A percentile compares a stretch with the other conserved stretches of the same genome.
Evolutionary conservation across 139 green algal species (phyloP).

Genomic region (Coelastrella sp.): DNA sequence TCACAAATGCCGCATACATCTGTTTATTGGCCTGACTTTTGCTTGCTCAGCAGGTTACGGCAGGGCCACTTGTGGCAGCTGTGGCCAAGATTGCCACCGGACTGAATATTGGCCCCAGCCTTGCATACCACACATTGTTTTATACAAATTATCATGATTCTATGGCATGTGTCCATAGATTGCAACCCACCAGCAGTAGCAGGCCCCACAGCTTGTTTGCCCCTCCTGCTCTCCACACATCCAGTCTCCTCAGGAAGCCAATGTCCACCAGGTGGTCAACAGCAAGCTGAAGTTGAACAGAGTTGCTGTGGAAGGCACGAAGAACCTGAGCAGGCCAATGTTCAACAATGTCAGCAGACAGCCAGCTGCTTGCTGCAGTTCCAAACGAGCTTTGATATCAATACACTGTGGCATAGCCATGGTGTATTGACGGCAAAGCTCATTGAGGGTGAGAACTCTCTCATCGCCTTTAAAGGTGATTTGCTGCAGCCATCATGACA

Average conservation of each 20-base stretch:
- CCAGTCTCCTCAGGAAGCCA: conserved; percentile 51
- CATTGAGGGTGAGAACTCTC: not conserved
- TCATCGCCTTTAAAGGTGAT: too few relatives aligned
- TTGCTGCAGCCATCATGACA: too few relatives aligned
- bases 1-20: not conserved
- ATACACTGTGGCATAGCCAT: not conserved
- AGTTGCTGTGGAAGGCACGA: conserved; percentile 50
- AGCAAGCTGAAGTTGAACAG: conserved; percentile 44
- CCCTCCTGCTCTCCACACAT: conserved; percentile 51
- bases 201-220: conserved; percentile 59
- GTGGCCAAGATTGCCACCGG: not conserved
- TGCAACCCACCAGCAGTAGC: conserved; percentile 51
- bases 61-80: not conserved
- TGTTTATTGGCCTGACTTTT: not conserved
- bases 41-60: not conserved
- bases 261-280: conserved; percentile 59
- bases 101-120: not conserved
- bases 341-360: not conserved
- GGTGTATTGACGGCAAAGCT: not conserved
- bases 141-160: not conserved
- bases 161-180: not conserved
- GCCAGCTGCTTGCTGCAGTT: not conserved
- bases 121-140: not conserved
- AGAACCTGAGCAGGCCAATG: conserved; percentile 40
- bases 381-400: not conserved